These are phyloP conservation scores for Triglochin maritima DNA, from an alignment of 106 monocot species.

Conservation along the genomic window DNA sequence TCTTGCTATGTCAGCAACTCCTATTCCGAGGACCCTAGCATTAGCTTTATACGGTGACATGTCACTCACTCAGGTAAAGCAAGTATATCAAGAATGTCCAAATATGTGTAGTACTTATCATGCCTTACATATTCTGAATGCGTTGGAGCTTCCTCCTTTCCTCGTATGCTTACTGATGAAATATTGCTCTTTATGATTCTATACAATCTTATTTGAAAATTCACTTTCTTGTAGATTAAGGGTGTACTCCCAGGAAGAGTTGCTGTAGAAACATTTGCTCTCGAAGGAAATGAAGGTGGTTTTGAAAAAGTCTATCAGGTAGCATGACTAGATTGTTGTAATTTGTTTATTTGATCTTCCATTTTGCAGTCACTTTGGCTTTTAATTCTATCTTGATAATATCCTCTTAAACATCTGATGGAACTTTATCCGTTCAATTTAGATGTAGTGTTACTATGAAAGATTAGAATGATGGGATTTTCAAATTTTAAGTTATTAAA, in stretches of 20 bases:
- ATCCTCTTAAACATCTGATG: not conserved
- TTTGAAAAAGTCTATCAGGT: slow-evolving; percentile 81
- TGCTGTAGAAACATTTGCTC: slow-evolving; percentile 54
- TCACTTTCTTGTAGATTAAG: slow-evolving; percentile 42
- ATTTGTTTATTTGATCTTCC: too few species aligned
- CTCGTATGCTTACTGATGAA: not conserved
- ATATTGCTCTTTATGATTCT: not conserved
- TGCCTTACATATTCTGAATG: too few species aligned
- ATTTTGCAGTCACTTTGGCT: not conserved
- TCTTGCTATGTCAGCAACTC: slow-evolving; percentile 96
- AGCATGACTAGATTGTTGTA: not conserved
- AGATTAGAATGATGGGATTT: too few species aligned
- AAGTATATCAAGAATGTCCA: not conserved
- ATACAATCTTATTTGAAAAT: not conserved
- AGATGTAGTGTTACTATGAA: not conserved
- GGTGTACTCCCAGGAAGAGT: slow-evolving; percentile 79
- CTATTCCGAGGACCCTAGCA: slow-evolving; percentile 93
- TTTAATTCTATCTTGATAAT: not conserved
- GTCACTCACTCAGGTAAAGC: slow-evolving; percentile 78
- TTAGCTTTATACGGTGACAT: slow-evolving; percentile 91
- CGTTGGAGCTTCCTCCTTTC: not conserved
- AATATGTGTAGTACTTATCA: not conserved
- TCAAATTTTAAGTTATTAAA: too few species aligned
- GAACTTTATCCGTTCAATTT: not conserved
- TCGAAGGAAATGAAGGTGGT: slow-evolving; percentile 76